Percentiles rank a stretch among this genome's conserved stretches.
These are phyloP conservation scores for Aspergillus sp. DNA, from an alignment of 2,329 filamentous ascomycete genomes.

Conservation along the genomic window DNA sequence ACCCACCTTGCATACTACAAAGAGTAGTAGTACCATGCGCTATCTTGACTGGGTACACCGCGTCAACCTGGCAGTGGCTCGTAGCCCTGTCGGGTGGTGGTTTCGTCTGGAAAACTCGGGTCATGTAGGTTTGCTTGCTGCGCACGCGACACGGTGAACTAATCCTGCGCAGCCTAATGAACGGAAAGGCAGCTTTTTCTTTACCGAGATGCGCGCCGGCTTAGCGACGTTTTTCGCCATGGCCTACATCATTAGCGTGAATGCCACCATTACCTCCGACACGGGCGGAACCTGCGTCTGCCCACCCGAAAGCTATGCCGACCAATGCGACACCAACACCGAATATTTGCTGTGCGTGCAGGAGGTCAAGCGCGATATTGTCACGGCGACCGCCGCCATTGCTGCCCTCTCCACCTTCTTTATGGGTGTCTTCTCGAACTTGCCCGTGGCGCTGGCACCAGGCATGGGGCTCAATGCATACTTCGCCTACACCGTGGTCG, in stretches of 20 bases:
- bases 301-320: constrained; percentile 47
- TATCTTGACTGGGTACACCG: constrained; percentile 24
- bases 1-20: neutral
- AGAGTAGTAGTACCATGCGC: constrained; percentile 13
- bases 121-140: constrained; percentile 62
- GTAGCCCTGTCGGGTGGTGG: constrained; percentile 67
- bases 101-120: constrained; percentile 82
- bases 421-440: constrained; percentile 81
- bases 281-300: constrained; percentile 78
- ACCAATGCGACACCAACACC: constrained; percentile 51
- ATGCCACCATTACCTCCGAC: constrained; percentile 72
- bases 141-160: neutral
- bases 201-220: constrained; percentile 81
- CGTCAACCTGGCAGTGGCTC: constrained; percentile 55
- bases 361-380: constrained; percentile 72
- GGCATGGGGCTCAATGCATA: constrained; percentile 86
- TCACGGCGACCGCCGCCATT: constrained; percentile 84
- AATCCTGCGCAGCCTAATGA: constrained; percentile 59
- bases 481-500: constrained; percentile 80
- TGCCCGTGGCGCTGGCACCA: constrained; percentile 72
- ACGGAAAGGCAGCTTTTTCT: constrained; percentile 74
- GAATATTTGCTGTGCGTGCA: constrained; percentile 50
- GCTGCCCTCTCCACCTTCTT: constrained; percentile 76
- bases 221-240: constrained; percentile 78
- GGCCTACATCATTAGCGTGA: constrained; percentile 73